Evolutionary conservation across 2,329 filamentous ascomycete genomes (phyloP).

Genomic region (Karstenula rhodostoma): DNA sequence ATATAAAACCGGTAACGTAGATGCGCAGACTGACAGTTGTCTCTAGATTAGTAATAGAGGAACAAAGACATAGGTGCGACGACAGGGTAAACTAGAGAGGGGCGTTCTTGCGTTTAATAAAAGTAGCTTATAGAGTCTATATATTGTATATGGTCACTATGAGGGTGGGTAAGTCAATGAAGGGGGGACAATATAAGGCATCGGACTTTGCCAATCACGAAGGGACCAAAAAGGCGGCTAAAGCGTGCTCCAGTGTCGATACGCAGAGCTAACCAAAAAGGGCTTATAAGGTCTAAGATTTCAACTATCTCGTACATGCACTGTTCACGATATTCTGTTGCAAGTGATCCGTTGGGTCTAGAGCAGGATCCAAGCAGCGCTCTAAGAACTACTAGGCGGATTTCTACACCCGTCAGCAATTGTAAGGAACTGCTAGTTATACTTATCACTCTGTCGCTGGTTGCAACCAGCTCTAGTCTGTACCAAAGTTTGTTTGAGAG

Average conservation of each 20-base stretch:
- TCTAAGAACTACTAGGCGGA: neutral
- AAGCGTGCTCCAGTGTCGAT: too few relatives aligned
- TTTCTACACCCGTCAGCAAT: neutral
- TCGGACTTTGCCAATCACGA: too few relatives aligned
- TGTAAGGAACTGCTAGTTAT: neutral
- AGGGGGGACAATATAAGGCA: too few relatives aligned
- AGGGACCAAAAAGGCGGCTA: too few relatives aligned
- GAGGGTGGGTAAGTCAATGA: too few relatives aligned
- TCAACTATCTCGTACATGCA: neutral
- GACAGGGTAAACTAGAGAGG: neutral
- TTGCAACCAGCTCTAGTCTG: neutral
- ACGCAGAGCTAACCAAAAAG: neutral
- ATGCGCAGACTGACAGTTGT: slow-evolving; percentile 46
- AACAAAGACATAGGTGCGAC: neutral
- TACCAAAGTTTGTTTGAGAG: neutral
- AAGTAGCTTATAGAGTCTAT: too few relatives aligned
- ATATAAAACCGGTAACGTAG: slow-evolving; percentile 48
- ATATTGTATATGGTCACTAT: too few relatives aligned
- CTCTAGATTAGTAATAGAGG: neutral
- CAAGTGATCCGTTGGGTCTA: neutral
- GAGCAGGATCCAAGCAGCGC: neutral
- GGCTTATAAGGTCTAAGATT: neutral
- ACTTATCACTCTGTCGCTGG: neutral
- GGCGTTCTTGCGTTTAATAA: neutral
- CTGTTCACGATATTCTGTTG: neutral